These are phyloP conservation scores for Aspergillus saccharolyticus DNA, from an alignment of 495 filamentous ascomycete species.

Conservation along the genomic window DNA sequence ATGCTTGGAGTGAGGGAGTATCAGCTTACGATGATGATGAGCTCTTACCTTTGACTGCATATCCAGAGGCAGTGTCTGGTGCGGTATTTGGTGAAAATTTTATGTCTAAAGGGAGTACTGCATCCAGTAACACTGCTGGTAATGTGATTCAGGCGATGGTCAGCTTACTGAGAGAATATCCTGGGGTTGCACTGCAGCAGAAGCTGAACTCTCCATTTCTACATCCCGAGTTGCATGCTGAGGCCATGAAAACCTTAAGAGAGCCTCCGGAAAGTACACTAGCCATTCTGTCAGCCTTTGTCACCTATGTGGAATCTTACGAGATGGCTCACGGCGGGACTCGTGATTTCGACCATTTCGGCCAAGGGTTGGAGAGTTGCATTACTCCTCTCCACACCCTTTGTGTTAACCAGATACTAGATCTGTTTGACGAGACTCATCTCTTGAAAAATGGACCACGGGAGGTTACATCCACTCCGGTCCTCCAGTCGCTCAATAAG, in stretches of 20 bases:
- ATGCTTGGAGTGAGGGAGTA: neutral
- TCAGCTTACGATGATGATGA: neutral
- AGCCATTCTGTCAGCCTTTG: slow-evolving; percentile 10
- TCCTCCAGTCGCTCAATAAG: neutral
- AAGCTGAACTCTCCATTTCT: slow-evolving; percentile 18
- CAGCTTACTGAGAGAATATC: slow-evolving; percentile 12
- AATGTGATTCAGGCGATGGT: slow-evolving; percentile 11
- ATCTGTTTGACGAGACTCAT: slow-evolving; percentile 12
- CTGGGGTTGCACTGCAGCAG: slow-evolving; percentile 11
- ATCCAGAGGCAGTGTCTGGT: slow-evolving; percentile 1
- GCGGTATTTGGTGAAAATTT: slow-evolving; percentile 10
- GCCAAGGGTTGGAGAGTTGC: slow-evolving; percentile 12
- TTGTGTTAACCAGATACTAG: slow-evolving; percentile 18
- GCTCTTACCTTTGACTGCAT: neutral
- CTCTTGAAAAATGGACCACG: neutral
- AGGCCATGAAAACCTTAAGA: slow-evolving; percentile 11
- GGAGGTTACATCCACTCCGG: neutral
- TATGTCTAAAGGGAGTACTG: neutral
- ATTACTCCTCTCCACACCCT: slow-evolving; percentile 16
- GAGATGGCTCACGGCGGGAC: slow-evolving; percentile 12
- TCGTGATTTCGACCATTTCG: slow-evolving; percentile 11
- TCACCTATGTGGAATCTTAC: slow-evolving; percentile 10
- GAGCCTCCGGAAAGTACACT: slow-evolving; percentile 15
- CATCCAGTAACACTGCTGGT: neutral
- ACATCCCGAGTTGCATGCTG: slow-evolving; percentile 14